A percentile compares a stretch with the other conserved stretches of the same genome.
Conservation (phyloP, 148 eudicot species). For the Polygonum maritimum region DNA sequence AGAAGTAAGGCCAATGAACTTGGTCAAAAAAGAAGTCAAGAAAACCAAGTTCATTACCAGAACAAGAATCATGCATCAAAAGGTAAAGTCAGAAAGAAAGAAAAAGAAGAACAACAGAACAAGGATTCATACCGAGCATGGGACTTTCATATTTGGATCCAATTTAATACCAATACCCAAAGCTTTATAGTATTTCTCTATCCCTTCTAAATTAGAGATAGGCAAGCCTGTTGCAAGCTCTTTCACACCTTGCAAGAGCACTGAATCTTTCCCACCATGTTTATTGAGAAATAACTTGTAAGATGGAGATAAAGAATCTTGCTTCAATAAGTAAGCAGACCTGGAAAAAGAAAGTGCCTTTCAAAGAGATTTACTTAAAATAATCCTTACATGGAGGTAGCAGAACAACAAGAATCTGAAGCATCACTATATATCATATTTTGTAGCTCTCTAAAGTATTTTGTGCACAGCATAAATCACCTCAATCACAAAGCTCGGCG, state of each 20-base stretch:
- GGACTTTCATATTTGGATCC: slow-evolving; percentile 89
- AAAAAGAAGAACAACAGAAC: background rate
- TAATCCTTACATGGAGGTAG: background rate
- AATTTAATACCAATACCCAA: slow-evolving; percentile 52
- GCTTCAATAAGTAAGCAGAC: slow-evolving; percentile 93
- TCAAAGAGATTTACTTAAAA: background rate
- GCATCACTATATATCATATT: background rate
- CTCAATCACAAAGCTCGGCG: background rate
- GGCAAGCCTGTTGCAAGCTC: slow-evolving; percentile 65
- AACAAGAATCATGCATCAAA: background rate
- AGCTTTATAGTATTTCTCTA: slow-evolving; percentile 63
- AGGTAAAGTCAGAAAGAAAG: background rate
- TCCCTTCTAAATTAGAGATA: slow-evolving; percentile 47
- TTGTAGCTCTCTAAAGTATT: background rate
- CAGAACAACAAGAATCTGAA: background rate
- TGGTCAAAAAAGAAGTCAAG: background rate
- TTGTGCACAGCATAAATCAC: background rate
- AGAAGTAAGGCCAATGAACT: background rate
- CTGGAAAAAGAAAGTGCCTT: slow-evolving; percentile 30
- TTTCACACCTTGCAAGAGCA: slow-evolving; percentile 60
- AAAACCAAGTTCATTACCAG: background rate
- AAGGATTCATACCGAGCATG: slow-evolving; percentile 68
- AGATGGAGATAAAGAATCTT: slow-evolving; percentile 73
- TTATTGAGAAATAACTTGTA: slow-evolving; percentile 95
- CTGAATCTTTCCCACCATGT: slow-evolving; percentile 77